Base-by-base conservation (phyloP, 1,139 yeast genomes). In the Eremothecium cymbalariae region DNA sequence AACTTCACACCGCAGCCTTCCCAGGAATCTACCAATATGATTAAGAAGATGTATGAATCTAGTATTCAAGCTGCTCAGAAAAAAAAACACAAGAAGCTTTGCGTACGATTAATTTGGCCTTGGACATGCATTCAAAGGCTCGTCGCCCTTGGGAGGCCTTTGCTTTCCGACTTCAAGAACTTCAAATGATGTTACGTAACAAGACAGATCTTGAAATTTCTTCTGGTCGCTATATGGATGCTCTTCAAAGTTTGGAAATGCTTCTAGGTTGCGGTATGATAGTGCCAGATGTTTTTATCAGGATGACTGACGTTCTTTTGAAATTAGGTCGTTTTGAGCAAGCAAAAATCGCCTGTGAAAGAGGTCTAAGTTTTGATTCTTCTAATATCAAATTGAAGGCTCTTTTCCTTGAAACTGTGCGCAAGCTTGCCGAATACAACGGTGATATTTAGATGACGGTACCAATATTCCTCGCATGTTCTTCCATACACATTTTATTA, bases 101-200 rank as follows among this genome's bases (percentile, higher is more conserved):
- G 33, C 78, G 78, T 54, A 77, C 77, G 50, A 74, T 83, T 50
- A 59, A 77, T 7, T 65, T 85, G 40, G 96, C 95, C 1, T 66
- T 90, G 28, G 94, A 84, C 38, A 74, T 86, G 75, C 81, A 88
- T 13, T 50, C 55, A 21, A 63, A 72, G 42, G 76, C 83, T 47
- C 73, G 97, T 57, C 77, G 86, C 21, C 78, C 83, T 50, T 86
- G 88, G 70, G 98, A 90, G 57, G 68, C 88, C 8, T 82, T 86
- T 50, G 86, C 75, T 45, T 71, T 78, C 27, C 80, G 88, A 24
- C 61, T 86, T 37, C 88, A 81, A 50, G 97, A 90, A 55, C 62
- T 83, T 37, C 70, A 78, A 32, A 67, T 74, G 50, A 71, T 85
- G 52, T 61, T 88, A 39, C 79, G 77, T 65, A 80, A 85, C 37